Percentiles rank a stretch among this genome's conserved stretches.
phyloP scores from a whole-genome alignment of 768 basidiomycete species.

The Leucocoprinus birnbaumii region DNA sequence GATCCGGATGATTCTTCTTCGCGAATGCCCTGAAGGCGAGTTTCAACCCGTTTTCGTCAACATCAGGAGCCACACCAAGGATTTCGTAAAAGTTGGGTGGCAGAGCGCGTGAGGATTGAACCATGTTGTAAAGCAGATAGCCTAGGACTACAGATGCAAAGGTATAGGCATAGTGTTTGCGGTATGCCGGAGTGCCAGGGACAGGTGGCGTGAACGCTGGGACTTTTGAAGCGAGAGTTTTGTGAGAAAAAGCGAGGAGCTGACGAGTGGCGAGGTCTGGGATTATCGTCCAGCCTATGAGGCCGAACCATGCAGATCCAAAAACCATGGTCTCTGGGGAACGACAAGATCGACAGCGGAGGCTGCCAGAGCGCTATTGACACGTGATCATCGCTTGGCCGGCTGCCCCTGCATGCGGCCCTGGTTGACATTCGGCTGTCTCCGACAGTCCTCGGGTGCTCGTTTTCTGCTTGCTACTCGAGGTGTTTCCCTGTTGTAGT shows the following conservation, averaged over 20 bases:
- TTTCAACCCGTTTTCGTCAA: slow-evolving; percentile 68
- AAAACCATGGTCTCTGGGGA: slow-evolving; percentile 5
- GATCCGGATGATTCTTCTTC: slow-evolving; percentile 73
- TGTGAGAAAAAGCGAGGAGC: slow-evolving; percentile 40
- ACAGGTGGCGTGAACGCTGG: slow-evolving; percentile 29
- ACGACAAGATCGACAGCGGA: too few species aligned
- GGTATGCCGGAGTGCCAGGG: slow-evolving; percentile 40
- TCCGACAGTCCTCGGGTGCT: too few species aligned
- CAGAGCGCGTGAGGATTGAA: slow-evolving; percentile 53
- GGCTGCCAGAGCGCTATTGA: too few species aligned
- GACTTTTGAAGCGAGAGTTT: slow-evolving; percentile 20
- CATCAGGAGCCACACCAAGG: slow-evolving; percentile 57
- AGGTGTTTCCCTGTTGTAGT: too few species aligned
- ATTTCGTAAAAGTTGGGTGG: slow-evolving; percentile 79
- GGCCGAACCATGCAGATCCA: slow-evolving; percentile 20
- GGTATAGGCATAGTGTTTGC: slow-evolving; percentile 59
- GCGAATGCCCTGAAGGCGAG: slow-evolving; percentile 75
- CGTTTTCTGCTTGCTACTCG: too few species aligned
- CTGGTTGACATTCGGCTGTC: too few species aligned
- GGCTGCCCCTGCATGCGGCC: too few species aligned
- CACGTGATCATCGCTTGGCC: too few species aligned
- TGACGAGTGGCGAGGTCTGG: slow-evolving; percentile 60
- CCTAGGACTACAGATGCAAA: slow-evolving; percentile 62
- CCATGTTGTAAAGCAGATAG: slow-evolving; percentile 65
- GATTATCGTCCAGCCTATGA: slow-evolving; percentile 65